Evolutionary conservation across 2,329 filamentous ascomycete genomes (phyloP), one percentile per base, ranked within the genome.

Genomic region (Penicillium psychrosexuale): DNA sequence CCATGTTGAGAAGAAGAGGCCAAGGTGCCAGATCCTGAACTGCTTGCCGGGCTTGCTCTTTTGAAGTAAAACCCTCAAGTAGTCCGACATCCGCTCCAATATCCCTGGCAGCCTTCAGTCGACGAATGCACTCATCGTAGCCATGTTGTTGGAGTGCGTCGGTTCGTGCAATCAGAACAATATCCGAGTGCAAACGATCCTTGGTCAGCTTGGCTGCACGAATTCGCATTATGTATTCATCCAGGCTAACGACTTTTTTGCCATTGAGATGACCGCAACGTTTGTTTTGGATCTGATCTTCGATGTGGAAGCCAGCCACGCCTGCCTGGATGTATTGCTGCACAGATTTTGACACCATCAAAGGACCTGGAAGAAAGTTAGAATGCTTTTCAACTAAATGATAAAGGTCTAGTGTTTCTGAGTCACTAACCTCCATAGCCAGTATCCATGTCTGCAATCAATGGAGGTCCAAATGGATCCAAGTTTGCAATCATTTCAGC

Each of bases 401-500:
- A 53, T 11, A 27, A 15, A 2, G 2, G 3, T n/a, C n/a, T 22
- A 9, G 15, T n/a, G 2, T n/a, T 28, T 5, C 3, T 28, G 1
- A 8, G 12, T 17, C 8, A 27, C 62, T 33, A 62, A 69, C 75
- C 77, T 55, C 80, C 79, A 56, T 82, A 82, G 3, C 80, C 80
- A 1, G 78, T 81, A 60, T 82, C 80, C 66, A 79, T 78, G 51
- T 82, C 80, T 13, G 79, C 84, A 60, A 87, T 86, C 19, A 88
- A 67, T 0, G 85, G 85, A 0, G 81, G 72, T 0, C 69, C 67
- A 24, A 66, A 69, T 0, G 80, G 78, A 59, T 84, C 77, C 30
- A 87, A 75, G 39, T 78, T 79, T 53, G 84, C 83, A 54, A 88
- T 84, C 82, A 87, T 87, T 48, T 78, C 76, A n/a, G 84, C 84